Evolutionary conservation across 768 basidiomycete species (phyloP).

Genomic region (Tylopilus felleus): DNA sequence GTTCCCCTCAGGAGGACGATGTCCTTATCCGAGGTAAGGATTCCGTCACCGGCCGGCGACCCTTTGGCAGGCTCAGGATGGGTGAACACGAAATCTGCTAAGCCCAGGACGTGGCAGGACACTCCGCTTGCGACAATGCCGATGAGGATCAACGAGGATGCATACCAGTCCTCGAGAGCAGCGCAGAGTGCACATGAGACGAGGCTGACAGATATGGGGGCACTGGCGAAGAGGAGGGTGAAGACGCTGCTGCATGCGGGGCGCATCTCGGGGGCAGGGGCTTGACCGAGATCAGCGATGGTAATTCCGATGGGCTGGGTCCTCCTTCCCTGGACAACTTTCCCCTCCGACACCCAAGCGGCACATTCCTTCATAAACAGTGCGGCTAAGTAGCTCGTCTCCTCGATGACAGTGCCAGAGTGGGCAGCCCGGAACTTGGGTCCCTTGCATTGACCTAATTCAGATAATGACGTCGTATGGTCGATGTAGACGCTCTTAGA

Average conservation of each 20-base stretch:
- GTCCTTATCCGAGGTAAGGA: not conserved
- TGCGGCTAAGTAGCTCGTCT: not conserved
- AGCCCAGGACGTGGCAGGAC: not conserved
- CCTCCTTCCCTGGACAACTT: not conserved
- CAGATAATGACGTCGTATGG: not conserved
- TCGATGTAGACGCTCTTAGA: not conserved
- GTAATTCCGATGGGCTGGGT: not conserved
- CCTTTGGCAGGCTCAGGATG: not conserved
- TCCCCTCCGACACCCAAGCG: not conserved
- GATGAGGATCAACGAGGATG: not conserved
- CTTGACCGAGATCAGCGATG: not conserved
- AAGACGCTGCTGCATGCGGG: not conserved
- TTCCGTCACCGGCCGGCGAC: not conserved
- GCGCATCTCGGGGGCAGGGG: not conserved
- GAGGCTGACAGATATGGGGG: not conserved
- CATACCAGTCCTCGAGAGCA: not conserved
- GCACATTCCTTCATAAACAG: not conserved
- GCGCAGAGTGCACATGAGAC: not conserved
- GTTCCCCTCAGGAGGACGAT: not conserved
- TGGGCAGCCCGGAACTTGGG: not conserved
- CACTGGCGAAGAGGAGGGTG: not conserved
- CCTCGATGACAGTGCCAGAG: not conserved
- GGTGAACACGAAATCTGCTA: not conserved
- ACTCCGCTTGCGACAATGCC: not conserved
- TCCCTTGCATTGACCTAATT: not conserved